phyloP scores from a whole-genome alignment of 106 monocot species.

The Narthecium ossifragum region DNA sequence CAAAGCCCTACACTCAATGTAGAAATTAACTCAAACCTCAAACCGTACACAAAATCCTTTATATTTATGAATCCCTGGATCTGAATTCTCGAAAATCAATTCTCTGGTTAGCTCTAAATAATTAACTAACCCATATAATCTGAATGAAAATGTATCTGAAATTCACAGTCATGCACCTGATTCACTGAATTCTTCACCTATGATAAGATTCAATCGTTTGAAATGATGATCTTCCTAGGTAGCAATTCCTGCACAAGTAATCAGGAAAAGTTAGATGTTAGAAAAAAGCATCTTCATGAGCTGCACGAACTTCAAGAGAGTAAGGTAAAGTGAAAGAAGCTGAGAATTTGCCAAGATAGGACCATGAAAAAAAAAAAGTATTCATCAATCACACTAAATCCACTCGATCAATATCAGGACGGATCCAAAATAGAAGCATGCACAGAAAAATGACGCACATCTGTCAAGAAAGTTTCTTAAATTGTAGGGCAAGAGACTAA shows the following conservation, averaged over 20 bases:
- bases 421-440: no score
- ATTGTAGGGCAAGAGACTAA: no score
- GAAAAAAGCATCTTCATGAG: no score
- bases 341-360: no score
- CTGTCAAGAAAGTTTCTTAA: no score
- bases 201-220: not conserved
- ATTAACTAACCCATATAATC: slow-evolving; percentile 18
- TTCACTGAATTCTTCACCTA: slow-evolving; percentile 3
- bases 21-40: slow-evolving; percentile 28
- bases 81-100: slow-evolving; percentile 9
- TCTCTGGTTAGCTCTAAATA: slow-evolving; percentile 21
- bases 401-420: no score
- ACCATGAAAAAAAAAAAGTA: no score
- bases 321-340: no score
- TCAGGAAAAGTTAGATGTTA: not conserved
- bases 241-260: slow-evolving; percentile 20
- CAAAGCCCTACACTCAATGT: slow-evolving; percentile 18
- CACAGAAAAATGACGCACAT: no score
- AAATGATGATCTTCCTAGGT: slow-evolving; percentile 18
- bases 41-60: slow-evolving; percentile 28
- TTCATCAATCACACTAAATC: no score
- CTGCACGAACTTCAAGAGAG: no score
- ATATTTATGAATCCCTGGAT: slow-evolving; percentile 17
- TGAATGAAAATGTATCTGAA: not conserved
- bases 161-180: slow-evolving; percentile 24